Evolutionary conservation across 2,329 filamentous ascomycete species (phyloP), one percentile per base, ranked within the genome.

Genomic region (Erysiphe neolycopersici): DNA sequence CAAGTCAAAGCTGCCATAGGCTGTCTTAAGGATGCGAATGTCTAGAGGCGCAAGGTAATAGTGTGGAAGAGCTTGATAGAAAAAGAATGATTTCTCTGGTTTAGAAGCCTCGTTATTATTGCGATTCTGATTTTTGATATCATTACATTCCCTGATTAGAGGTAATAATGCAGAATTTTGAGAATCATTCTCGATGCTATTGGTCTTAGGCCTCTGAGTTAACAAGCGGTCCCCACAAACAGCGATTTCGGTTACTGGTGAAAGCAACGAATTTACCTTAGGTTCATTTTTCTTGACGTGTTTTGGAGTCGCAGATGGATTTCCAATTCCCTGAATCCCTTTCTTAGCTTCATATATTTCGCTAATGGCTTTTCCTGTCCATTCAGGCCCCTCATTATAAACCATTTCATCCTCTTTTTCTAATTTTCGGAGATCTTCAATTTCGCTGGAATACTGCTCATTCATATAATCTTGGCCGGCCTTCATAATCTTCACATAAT

Each of bases 401-500:
- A 94, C 70, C 31, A 89, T 63, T 60, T 94, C 82, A 55, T 98
- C 89, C 58, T 93, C 83, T 50, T 76, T 74, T 53, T 83, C 83
- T 61, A 92, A 83, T 48, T 67, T 66, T 47, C 72, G 63, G 19
- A 98, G 63, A 16, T 81, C 75, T 35, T 70, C 63, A 32, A 93
- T 75, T 56, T 95, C 87, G 33, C 71, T 63, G 48, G 91, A 74
- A 52, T 77, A 87, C 55, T 95, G 80, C 43, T 73, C 66, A 12
- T 64, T 57, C 77, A 98, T 87, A 56, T 98, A 98, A 31, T 79
- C 75, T 52, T 79, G 74, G 4, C 82, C 87, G 6, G 85, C 89
- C 57, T 87, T 92, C 81, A 98, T 93, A 44, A 95, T 78, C 35
- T 85, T 74, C 14, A 85, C 83, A 59, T 94, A 98, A 57, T 98